These are phyloP conservation scores for Hydrangea macrophylla DNA, from an alignment of 148 eudicot genomes.

Conservation along the genomic window DNA sequence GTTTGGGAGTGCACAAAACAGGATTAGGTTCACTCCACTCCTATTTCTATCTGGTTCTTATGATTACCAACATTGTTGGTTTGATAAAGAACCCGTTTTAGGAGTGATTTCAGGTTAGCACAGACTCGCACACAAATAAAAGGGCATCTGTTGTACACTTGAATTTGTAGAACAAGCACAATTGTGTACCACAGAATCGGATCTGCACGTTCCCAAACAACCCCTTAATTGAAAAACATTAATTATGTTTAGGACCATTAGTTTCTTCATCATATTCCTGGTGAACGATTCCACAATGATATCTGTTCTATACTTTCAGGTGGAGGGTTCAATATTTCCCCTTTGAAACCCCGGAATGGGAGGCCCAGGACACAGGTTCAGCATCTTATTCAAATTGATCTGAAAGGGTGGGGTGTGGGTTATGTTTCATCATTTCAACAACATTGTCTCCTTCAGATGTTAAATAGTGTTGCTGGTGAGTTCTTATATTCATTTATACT, in stretches of 20 bases:
- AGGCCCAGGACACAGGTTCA: slow-evolving; percentile 92
- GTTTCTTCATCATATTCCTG: too few species aligned
- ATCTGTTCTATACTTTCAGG: too few species aligned
- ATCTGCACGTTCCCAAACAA: slow-evolving; percentile 90
- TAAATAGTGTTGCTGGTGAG: slow-evolving; percentile 91
- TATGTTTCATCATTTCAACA: slow-evolving; percentile 83
- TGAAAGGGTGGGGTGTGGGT: slow-evolving; percentile 97
- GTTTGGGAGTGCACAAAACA: too few species aligned
- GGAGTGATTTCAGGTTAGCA: too few species aligned
- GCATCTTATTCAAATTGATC: slow-evolving; percentile 96
- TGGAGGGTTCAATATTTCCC: slow-evolving; percentile 86
- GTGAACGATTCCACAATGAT: too few species aligned
- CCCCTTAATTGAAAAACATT: not conserved
- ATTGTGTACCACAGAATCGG: slow-evolving; percentile 95
- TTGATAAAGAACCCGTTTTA: too few species aligned
- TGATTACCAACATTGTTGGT: too few species aligned
- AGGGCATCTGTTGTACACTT: too few species aligned
- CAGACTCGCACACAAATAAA: too few species aligned
- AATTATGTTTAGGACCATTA: not conserved
- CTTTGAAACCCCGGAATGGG: slow-evolving; percentile 81
- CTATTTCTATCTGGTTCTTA: too few species aligned
- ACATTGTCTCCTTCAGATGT: too few species aligned
- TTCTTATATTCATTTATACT: slow-evolving; percentile 7
- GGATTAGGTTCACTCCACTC: too few species aligned
- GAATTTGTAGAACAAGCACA: slow-evolving; percentile 60